Base-by-base conservation (phyloP, 129 eudicot genomes). In the Escallonia rubra region DNA sequence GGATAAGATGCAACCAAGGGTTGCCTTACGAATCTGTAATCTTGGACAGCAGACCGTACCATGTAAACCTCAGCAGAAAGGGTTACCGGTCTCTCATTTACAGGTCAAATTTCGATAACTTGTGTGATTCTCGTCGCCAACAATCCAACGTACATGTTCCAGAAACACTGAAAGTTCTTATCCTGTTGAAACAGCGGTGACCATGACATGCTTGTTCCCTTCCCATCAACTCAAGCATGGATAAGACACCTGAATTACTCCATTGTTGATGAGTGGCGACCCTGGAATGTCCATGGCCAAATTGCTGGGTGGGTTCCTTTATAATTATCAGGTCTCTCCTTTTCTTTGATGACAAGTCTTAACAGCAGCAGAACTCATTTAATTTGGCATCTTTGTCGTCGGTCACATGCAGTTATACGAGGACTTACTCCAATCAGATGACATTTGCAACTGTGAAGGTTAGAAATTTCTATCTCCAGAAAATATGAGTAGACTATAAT, bases 191-290 rank as follows among this genome's bases (percentile, higher is more conserved):
- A 42, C 74, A 82, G 88, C 47, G 88, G 88, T 12, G 93, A 86
- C 70, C 96, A 91, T 73, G 96, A 91, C 73, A 39, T 85, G 76
- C 0, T 46, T 4, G 63, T 81, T n/a, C 80, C 90, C 13, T 72
- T 71, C 46, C 76, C 66, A 13, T 80, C 78, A 51, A 91, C 90
- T 43, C 79, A 85, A 69, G 83, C 85, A 42, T 91, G 97, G 96
- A 77, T 83, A 45, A 82, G 75, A 64, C 38, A 57, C 11, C 75
- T 90, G 4, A 82, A 87, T 60, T 74, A 67, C 13, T 43, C 82
- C 40, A 67, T 87, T 43, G 61, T 48, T 5, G 89, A 87, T 75
- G 84, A 76, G 49, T 90, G 97, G 95, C 74, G 95, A 15, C 59
- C 76, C 7, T 87, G 97, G 95, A 59, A n/a, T 60, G 71, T 84